Percentiles rank a stretch among this genome's conserved stretches.
These are phyloP conservation scores for Torulaspora globosa DNA, from an alignment of 1,139 yeast genomes.

Conservation along the genomic window DNA sequence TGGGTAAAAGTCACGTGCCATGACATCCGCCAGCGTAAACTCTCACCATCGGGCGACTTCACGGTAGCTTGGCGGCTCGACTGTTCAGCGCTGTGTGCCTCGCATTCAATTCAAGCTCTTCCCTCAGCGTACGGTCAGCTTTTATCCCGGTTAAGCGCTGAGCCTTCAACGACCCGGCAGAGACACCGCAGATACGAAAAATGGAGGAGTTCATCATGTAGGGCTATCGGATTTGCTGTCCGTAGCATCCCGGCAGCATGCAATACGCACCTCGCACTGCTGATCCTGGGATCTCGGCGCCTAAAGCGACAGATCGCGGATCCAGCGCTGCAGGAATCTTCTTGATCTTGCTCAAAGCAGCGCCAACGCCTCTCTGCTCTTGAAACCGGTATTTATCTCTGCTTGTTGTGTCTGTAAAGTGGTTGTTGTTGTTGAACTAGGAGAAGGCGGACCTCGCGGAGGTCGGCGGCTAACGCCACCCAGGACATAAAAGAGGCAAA, in stretches of 20 bases:
- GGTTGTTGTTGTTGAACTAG: not conserved
- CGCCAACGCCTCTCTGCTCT: not conserved
- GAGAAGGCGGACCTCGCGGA: not conserved
- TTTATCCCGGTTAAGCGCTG: no score
- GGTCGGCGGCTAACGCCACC: conserved; percentile 7
- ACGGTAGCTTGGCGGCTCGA: not conserved
- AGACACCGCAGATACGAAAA: no score
- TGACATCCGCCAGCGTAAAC: not conserved
- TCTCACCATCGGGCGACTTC: not conserved
- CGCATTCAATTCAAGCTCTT: not conserved
- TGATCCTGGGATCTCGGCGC: no score
- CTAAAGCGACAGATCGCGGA: no score
- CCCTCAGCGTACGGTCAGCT: no score
- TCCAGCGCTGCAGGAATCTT: not conserved
- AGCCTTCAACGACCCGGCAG: no score
- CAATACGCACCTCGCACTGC: no score
- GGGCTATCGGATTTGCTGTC: no score
- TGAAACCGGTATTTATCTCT: not conserved
- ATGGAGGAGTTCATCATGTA: no score
- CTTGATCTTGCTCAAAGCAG: not conserved
- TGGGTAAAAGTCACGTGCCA: not conserved
- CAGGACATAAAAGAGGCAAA: not conserved
- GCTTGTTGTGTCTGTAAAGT: not conserved
- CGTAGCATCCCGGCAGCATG: no score
- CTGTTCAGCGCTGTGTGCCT: not conserved